Evolutionary conservation across 352 stramenopile genomes (phyloP).

Genomic region (Globisporangium polare): DNA sequence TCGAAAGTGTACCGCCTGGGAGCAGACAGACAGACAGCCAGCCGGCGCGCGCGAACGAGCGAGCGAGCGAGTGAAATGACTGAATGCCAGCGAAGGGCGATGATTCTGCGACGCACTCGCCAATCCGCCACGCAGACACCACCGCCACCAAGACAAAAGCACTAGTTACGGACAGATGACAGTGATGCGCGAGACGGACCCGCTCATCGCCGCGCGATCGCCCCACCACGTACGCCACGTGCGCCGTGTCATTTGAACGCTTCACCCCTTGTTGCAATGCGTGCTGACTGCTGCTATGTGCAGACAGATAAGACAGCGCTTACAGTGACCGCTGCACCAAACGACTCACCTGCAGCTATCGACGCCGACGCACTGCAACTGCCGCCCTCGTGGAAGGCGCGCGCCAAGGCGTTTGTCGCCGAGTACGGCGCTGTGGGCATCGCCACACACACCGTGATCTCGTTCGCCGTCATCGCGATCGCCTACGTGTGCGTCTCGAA

Average conservation of each 20-base stretch:
- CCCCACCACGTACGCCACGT: background rate
- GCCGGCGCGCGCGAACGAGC: too few species aligned
- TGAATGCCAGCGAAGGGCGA: background rate
- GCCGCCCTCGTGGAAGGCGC: conserved; percentile 47
- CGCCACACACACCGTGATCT: conserved; percentile 67
- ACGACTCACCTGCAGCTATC: background rate
- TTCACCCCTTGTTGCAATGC: background rate
- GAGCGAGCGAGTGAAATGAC: background rate
- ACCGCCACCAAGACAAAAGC: background rate
- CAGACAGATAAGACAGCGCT: background rate
- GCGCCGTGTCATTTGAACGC: background rate
- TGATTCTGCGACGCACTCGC: background rate
- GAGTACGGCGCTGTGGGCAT: conserved; percentile 79
- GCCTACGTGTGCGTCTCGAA: conserved; percentile 68
- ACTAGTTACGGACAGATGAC: too few species aligned
- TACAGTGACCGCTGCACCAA: background rate
- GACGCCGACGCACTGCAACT: background rate
- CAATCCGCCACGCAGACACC: background rate
- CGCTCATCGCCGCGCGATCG: background rate
- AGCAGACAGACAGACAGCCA: too few species aligned
- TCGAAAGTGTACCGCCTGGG: too few species aligned
- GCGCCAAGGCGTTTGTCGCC: conserved; percentile 68
- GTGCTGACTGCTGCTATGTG: background rate
- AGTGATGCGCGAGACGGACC: conserved; percentile 8
- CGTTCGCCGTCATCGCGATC: conserved; percentile 56